Base-by-base conservation (phyloP, 2,329 filamentous ascomycete genomes). In the Sclerotinia sclerotiorum region DNA sequence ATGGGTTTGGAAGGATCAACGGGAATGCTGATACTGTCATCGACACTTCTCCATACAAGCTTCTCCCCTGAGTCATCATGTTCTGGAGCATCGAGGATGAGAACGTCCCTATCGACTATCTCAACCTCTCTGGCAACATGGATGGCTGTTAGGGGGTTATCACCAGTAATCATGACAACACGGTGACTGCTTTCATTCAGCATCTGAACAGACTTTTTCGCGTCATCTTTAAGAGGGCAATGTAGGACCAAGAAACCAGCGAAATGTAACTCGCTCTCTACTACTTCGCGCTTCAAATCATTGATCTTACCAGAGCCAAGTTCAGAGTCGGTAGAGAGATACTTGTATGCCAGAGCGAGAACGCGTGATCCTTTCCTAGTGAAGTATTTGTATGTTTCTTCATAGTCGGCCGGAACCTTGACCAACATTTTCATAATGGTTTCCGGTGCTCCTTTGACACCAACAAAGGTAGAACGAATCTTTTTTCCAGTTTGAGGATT, bases 301-400 rank as follows among this genome's bases (percentile, higher is more conserved):
- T 98, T 98, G 81, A 99, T 94, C 76, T 88, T 92, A 78, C 87
- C 86, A 73, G 92, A 87, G 55, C 93, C 90, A 70, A 97, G 85
- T 77, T 99, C 95, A 49, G 87, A 85, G 55, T 96, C 93, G 3
- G 85, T 83, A 2, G 93, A 90, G 19, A 99, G 85, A 77, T 94
- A 93, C 83, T 97, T 97, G 83, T 96, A 98, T 49, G 91, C 95
- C 54, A 99, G 86, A 60, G 94, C 93, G 49, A 99, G 85, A 19
- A 99, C 95, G 82, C 95, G 91, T 55, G 93, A 96, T 74, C 95
- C 95, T 75, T 96, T 97, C 72, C 95, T 88, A 67, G 94, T 98
- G 77, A 98, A 99, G 81, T 97, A 93, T 80, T 98, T 99, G 86
- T 89, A 99, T 0, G 95, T 99, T 81, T 98, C 95, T 78, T 99